Evolutionary conservation across 352 stramenopile genomes (phyloP).

Genomic region (Pythium scleroteichum): DNA sequence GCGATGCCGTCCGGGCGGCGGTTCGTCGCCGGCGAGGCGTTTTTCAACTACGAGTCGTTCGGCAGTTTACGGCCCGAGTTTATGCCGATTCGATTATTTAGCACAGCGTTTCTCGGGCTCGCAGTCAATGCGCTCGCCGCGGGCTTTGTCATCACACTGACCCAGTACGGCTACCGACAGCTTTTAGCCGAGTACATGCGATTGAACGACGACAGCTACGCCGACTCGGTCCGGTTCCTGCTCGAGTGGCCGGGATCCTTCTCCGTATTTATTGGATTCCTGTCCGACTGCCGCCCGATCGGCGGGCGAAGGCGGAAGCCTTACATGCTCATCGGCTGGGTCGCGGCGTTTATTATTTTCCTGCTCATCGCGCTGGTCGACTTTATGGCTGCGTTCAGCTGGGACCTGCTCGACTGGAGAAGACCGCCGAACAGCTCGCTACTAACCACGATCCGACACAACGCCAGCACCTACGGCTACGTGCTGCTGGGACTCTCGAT

Average conservation of each 20-base stretch:
- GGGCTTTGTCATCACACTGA: conserved; percentile 35
- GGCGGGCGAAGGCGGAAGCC: conserved; percentile 83
- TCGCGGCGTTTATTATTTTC: conserved; percentile 11
- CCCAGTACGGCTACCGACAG: conserved; percentile 39
- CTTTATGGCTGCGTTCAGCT: conserved; percentile 10
- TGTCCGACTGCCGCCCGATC: conserved; percentile 90
- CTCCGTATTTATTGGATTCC: conserved; percentile 85
- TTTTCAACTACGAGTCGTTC: conserved; percentile 68
- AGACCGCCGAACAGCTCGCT: neutral
- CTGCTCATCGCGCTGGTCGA: conserved; percentile 17
- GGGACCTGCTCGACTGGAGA: conserved; percentile 15
- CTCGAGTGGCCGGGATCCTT: conserved; percentile 57
- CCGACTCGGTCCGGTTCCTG: conserved; percentile 45
- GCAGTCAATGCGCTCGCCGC: conserved; percentile 34
- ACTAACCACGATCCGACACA: neutral
- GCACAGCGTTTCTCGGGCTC: conserved; percentile 40
- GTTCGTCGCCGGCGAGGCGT: conserved; percentile 49
- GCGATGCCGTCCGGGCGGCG: neutral
- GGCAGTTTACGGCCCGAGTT: conserved; percentile 56
- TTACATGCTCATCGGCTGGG: conserved; percentile 87
- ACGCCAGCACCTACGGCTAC: conserved; percentile 4
- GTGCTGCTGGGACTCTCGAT: conserved; percentile 31
- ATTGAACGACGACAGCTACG: conserved; percentile 20
- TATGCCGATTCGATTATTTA: conserved; percentile 38
- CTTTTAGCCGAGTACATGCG: conserved; percentile 48